Evolutionary conservation across 257 asterid species (phyloP).

Genomic region (Marsdenia floribunda): DNA sequence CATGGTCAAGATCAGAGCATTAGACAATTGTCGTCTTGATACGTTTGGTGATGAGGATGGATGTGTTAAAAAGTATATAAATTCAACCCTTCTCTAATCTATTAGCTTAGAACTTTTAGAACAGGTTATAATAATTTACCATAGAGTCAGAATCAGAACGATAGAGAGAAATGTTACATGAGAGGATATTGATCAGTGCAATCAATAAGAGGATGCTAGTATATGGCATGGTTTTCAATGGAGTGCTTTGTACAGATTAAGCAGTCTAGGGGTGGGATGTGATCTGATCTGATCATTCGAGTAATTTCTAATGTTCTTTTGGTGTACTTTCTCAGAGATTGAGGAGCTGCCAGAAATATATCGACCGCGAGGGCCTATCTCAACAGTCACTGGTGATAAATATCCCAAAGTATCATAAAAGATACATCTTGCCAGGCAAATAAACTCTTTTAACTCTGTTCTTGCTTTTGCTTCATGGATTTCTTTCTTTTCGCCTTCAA

Average conservation of each 20-base stretch:
- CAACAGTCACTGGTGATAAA: slow-evolving; percentile 83
- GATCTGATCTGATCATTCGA: not conserved
- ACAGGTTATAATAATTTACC: no score
- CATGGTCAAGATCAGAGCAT: no score
- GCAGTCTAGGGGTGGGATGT: not conserved
- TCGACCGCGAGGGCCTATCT: slow-evolving; percentile 78
- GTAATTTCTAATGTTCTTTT: slow-evolving; percentile 7
- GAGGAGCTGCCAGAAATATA: slow-evolving; percentile 73
- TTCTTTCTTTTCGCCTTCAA: no score
- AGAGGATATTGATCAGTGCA: not conserved
- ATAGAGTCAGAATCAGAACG: not conserved
- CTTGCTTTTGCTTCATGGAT: not conserved
- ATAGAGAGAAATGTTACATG: not conserved
- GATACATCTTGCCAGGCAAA: slow-evolving; percentile 84
- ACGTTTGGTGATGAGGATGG: no score
- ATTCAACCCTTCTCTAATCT: no score
- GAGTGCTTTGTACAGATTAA: not conserved
- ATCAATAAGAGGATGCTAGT: not conserved
- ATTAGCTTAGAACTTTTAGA: no score
- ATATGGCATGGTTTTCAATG: not conserved
- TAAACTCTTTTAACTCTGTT: not conserved
- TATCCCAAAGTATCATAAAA: slow-evolving; percentile 79
- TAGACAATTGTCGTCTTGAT: no score
- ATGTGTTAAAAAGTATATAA: no score
- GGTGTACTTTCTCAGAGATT: slow-evolving; percentile 51